These are phyloP conservation scores for Cetraspora pellucida DNA, from an alignment of 192 early-diverging fungal species.

Conservation along the genomic window DNA sequence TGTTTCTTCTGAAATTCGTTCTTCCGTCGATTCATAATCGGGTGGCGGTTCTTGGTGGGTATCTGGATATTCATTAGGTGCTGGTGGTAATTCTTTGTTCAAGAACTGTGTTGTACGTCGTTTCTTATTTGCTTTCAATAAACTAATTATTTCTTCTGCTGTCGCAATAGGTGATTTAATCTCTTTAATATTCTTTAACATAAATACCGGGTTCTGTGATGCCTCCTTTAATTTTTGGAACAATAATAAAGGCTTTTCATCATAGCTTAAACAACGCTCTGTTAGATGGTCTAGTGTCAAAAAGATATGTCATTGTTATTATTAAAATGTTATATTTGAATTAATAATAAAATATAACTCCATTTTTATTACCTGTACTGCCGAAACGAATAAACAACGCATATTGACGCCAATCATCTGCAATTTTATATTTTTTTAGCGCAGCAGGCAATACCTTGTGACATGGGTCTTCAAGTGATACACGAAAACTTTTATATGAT, in stretches of 20 bases:
- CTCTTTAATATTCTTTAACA: conserved; percentile 63
- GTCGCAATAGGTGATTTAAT: conserved; percentile 47
- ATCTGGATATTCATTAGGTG: background rate
- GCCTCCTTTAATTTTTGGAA: conserved; percentile 76
- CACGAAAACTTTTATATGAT: conserved; percentile 84
- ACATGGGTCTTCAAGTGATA: conserved; percentile 81
- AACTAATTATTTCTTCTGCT: conserved; percentile 19
- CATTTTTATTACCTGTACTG: conserved; percentile 50
- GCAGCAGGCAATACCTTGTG: conserved; percentile 83
- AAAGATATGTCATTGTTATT: background rate
- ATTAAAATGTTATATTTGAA: background rate
- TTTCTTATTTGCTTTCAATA: conserved; percentile 28
- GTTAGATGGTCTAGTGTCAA: conserved; percentile 28
- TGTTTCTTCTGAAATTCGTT: background rate
- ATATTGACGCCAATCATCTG: conserved; percentile 85
- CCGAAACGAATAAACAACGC: conserved; percentile 80
- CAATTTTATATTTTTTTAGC: conserved; percentile 90
- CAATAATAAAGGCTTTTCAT: conserved; percentile 75
- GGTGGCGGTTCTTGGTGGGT: background rate
- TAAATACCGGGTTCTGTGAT: conserved; percentile 72
- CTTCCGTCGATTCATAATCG: conserved; percentile 15
- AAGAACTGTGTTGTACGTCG: conserved; percentile 25
- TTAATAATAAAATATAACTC: conserved; percentile 3
- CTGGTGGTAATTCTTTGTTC: conserved; percentile 33
- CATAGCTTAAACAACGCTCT: conserved; percentile 71